Evolutionary conservation across 805 yeast species (phyloP).

Genomic region (Kodamaea jinghongensis): DNA sequence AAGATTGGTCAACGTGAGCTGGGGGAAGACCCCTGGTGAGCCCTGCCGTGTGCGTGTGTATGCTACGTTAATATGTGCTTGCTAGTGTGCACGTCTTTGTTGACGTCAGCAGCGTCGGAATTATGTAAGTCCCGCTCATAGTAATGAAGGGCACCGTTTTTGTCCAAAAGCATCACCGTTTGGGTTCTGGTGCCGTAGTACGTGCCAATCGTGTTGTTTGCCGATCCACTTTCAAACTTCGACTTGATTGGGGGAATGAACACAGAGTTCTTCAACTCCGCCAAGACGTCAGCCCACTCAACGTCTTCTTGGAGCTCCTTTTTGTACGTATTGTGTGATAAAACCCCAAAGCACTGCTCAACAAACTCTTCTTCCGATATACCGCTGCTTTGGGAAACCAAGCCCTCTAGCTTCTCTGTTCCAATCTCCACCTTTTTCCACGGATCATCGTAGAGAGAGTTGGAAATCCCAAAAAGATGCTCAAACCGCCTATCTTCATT

Average conservation of each 20-base stretch:
- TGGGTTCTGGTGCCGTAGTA: slow-evolving; percentile 89
- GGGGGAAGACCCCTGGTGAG: too few species aligned
- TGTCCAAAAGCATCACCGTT: slow-evolving; percentile 64
- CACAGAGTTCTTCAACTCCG: slow-evolving; percentile 54
- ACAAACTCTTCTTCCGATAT: slow-evolving; percentile 41
- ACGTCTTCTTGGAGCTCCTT: slow-evolving; percentile 18
- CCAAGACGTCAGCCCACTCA: slow-evolving; percentile 20
- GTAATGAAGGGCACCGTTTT: slow-evolving; percentile 51
- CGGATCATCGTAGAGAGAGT: slow-evolving; percentile 60
- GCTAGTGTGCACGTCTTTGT: too few species aligned
- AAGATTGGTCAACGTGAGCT: too few species aligned
- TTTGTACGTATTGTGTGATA: slow-evolving; percentile 45
- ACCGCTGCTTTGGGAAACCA: slow-evolving; percentile 17
- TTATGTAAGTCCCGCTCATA: slow-evolving; percentile 47
- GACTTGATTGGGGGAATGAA: slow-evolving; percentile 67
- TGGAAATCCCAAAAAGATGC: slow-evolving; percentile 57
- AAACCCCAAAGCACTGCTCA: slow-evolving; percentile 50
- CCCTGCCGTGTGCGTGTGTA: too few species aligned
- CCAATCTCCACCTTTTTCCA: slow-evolving; percentile 77
- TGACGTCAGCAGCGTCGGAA: slow-evolving; percentile 3
- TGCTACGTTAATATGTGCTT: too few species aligned
- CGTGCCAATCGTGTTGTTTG: slow-evolving; percentile 34
- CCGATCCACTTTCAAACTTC: slow-evolving; percentile 2
- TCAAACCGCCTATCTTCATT: slow-evolving; percentile 3
- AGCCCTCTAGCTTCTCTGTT: slow-evolving; percentile 8